Evolutionary conservation across 2,329 filamentous ascomycete genomes (phyloP).

Genomic region (Elsinoe batatas): DNA sequence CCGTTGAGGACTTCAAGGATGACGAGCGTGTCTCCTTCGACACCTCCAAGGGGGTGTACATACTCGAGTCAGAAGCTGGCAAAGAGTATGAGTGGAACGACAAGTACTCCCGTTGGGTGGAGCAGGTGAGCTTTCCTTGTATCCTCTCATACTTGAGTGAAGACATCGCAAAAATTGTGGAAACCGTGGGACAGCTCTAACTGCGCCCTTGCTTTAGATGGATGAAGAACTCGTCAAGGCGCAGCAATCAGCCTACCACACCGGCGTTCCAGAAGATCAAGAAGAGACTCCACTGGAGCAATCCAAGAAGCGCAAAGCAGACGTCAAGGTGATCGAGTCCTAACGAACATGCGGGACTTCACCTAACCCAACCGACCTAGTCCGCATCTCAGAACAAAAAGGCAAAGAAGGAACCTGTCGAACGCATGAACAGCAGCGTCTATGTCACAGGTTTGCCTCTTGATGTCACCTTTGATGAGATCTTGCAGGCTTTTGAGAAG

Average conservation of each 20-base stretch:
- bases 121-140: conserved; percentile 14
- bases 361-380: conserved; percentile 11
- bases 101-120: conserved; percentile 25
- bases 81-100: conserved; percentile 76
- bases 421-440: conserved; percentile 70
- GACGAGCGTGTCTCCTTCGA: conserved; percentile 83
- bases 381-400: conserved; percentile 17
- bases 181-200: conserved; percentile 11
- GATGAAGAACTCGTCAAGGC: conserved; percentile 51
- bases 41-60: conserved; percentile 69
- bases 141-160: conserved; percentile 1
- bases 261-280: conserved; percentile 44
- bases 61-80: conserved; percentile 75
- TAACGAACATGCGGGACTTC: conserved; percentile 7
- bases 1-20: conserved; percentile 59
- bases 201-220: conserved; percentile 34
- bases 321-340: conserved; percentile 23
- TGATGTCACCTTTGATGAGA: conserved; percentile 70
- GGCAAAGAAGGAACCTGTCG: conserved; percentile 25
- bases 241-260: conserved; percentile 53
- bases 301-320: conserved; percentile 34
- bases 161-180: conserved; percentile 7
- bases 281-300: conserved; percentile 41
- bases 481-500: conserved; percentile 66
- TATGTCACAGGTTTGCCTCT: conserved; percentile 81